Conservation (phyloP, 2,329 filamentous ascomycete species). For the Massarina eburnea region DNA sequence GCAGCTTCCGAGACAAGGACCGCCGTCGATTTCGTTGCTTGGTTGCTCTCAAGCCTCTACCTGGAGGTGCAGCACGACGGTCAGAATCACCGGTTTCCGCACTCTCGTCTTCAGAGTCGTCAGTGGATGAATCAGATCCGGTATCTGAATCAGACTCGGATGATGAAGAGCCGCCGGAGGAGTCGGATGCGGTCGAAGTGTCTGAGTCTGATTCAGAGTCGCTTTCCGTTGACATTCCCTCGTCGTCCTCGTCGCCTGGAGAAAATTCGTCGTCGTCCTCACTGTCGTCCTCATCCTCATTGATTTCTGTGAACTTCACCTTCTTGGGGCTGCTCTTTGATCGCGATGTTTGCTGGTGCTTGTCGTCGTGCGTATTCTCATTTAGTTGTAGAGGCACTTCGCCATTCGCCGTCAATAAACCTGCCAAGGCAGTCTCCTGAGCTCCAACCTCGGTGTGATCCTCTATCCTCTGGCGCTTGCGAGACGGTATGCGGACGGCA, state of each 20-base stretch:
- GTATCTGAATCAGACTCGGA: constrained; percentile 22
- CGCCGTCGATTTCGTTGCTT: constrained; percentile 59
- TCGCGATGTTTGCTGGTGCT: background rate
- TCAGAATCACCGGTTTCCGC: constrained; percentile 27
- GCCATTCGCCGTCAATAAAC: constrained; percentile 15
- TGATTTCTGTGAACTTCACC: constrained; percentile 26
- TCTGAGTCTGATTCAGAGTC: constrained; percentile 14
- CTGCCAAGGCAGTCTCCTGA: constrained; percentile 11
- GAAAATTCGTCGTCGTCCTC: constrained; percentile 35
- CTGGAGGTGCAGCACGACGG: constrained; percentile 44
- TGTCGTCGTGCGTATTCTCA: background rate
- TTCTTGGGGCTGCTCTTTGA: constrained; percentile 11
- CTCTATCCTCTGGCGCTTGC: constrained; percentile 60
- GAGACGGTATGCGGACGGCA: constrained; percentile 68
- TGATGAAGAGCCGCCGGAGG: constrained; percentile 5
- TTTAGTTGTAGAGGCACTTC: background rate
- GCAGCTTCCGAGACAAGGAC: constrained; percentile 52
- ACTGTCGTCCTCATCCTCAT: constrained; percentile 20
- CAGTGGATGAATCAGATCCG: constrained; percentile 32
- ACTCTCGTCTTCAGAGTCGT: constrained; percentile 46
- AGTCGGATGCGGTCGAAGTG: constrained; percentile 15
- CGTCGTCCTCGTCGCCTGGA: constrained; percentile 17
- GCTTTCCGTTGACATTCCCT: constrained; percentile 11
- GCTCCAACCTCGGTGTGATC: constrained; percentile 29
- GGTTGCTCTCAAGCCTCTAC: constrained; percentile 54